Conservation (phyloP, 2,329 filamentous ascomycete genomes). For the Scedosporium dehoogii region DNA sequence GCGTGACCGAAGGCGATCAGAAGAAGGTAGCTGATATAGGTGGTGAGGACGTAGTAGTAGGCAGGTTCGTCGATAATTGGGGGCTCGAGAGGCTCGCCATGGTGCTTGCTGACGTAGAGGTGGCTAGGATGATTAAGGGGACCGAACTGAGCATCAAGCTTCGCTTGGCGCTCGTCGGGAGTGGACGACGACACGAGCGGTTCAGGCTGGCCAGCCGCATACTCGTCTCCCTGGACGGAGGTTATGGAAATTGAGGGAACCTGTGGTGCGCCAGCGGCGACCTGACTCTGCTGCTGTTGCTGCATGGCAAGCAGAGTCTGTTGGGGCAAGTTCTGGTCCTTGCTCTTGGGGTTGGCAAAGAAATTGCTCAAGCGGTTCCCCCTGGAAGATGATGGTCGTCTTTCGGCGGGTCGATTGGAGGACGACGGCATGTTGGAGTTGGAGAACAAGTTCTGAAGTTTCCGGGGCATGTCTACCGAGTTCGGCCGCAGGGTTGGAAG, state of each 20-base stretch:
- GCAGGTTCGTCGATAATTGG: constrained; percentile 91
- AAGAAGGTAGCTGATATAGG: constrained; percentile 95
- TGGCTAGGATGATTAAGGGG: constrained; percentile 73
- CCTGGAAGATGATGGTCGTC: constrained; percentile 54
- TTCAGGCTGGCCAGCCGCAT: constrained; percentile 73
- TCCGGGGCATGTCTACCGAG: constrained; percentile 44
- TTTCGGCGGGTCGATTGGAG: constrained; percentile 41
- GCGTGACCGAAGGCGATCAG: constrained; percentile 93
- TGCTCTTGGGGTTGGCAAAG: constrained; percentile 72
- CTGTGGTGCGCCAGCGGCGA: not conserved
- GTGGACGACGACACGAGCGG: constrained; percentile 55
- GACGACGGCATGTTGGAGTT: constrained; percentile 36
- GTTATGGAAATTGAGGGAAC: constrained; percentile 4
- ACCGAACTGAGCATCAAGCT: constrained; percentile 82
- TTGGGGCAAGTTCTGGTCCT: constrained; percentile 54
- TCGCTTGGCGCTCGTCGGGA: constrained; percentile 68
- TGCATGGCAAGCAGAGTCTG: constrained; percentile 60
- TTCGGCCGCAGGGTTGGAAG: not conserved
- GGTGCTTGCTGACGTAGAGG: constrained; percentile 80
- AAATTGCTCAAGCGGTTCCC: constrained; percentile 71
- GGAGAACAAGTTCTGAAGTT: constrained; percentile 46
- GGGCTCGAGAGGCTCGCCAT: constrained; percentile 67
- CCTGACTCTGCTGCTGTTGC: constrained; percentile 33
- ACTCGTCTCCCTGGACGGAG: constrained; percentile 2
- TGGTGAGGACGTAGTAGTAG: constrained; percentile 94